phyloP scores from a whole-genome alignment of 441 rosid genomes.

The Gossypium trilobum region DNA sequence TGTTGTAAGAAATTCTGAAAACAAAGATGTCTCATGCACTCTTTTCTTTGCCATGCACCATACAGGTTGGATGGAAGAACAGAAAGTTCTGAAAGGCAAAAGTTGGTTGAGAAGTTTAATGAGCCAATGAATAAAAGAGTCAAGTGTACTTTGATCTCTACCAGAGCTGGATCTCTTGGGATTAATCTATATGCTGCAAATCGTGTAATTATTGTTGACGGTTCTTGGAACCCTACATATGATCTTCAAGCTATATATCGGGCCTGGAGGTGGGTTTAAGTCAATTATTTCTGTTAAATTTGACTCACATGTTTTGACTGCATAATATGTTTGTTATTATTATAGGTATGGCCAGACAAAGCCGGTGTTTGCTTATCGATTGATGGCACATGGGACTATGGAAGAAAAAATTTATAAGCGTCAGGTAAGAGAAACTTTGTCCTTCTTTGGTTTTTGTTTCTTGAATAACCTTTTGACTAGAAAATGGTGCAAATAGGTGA shows the following conservation, averaged over 20 bases:
- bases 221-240: slow-evolving; percentile 99
- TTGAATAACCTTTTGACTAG: slow-evolving; percentile 18
- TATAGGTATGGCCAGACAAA: slow-evolving; percentile 93
- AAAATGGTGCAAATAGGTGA: slow-evolving; percentile 52
- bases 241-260: slow-evolving; percentile 98
- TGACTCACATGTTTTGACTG: background rate
- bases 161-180: slow-evolving; percentile 97
- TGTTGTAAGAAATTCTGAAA: background rate
- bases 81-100: slow-evolving; percentile 94
- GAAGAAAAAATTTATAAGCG: slow-evolving; percentile 99
- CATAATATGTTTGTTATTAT: slow-evolving; percentile 12
- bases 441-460: slow-evolving; percentile 17
- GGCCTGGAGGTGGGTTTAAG: slow-evolving; percentile 78
- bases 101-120: slow-evolving; percentile 82
- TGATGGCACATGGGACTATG: slow-evolving; percentile 96
- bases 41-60: slow-evolving; percentile 15
- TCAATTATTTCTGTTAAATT: slow-evolving; percentile 2
- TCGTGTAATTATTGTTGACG: slow-evolving; percentile 94
- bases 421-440: slow-evolving; percentile 48
- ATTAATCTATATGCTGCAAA: slow-evolving; percentile 97
- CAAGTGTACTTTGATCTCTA: slow-evolving; percentile 88
- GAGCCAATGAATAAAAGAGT: slow-evolving; percentile 77
- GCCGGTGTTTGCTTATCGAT: slow-evolving; percentile 92
- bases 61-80: slow-evolving; percentile 94
- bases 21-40: background rate